Base-by-base conservation (phyloP, 1,139 yeast species). In the Candida sp. region DNA sequence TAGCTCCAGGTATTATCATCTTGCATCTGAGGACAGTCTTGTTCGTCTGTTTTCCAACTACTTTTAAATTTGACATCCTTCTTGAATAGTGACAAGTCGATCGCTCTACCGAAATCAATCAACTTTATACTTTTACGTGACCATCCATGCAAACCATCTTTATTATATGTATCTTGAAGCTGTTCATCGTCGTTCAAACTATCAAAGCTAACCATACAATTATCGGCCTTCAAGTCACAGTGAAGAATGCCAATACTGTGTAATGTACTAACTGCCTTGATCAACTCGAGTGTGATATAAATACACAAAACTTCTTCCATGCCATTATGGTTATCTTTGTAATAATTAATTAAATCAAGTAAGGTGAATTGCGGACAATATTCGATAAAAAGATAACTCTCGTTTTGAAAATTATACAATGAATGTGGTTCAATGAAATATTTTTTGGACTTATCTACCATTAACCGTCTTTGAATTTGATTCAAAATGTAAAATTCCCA, bases 201-300 rank as follows among this genome's bases (percentile, higher is more conserved):
- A 32, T 67, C 68, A 36, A 87, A 73, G 35, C 86, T 64, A 0
- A 89, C 59, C 96, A 91, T 87, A 51, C 95, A 86, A 56, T 90
- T 90, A 49, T 88, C 96, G 0, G 96, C 86, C 56, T 86, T 87
- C 45, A 90, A 63, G 58, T 89, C 96, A 1, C 97, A 95, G 64
- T 91, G 97, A 12, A 91, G 69, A 1, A 90, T 79, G 0, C 84
- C 84, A 9, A 77, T 66, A 0, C 64, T 60, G 56, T 91, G 97
- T 25, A 91, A 62, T 1, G 70, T 61, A 51, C 85, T 89, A 1
- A 88, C 64, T 0, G 79, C 68, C 43, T 79, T 74, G 40, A 88
- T 58, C 22, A 88, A 60, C 54, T 87, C 88, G 7, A 80, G 64
- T 0, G 95, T 71, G 36, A 89, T 66, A 54, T 80, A 85, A 43